A percentile compares a stretch with the other conserved stretches of the same genome.
Conservation (phyloP, 106 monocot genomes). For the Amphibolis antarctica region DNA sequence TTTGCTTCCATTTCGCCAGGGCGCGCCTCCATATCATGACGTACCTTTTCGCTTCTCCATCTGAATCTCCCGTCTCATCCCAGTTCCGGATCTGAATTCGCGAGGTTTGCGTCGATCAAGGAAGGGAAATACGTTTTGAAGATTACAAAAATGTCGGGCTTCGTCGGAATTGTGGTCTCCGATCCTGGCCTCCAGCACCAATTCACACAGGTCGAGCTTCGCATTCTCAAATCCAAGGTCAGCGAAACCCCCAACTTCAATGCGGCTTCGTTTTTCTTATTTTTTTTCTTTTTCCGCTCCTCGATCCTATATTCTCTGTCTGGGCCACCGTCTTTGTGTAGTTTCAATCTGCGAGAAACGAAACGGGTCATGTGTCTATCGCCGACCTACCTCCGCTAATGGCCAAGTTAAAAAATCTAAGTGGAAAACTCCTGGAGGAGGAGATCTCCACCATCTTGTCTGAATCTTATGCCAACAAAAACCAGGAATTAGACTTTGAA, state of each 20-base stretch:
- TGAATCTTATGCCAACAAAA: constrained; percentile 42
- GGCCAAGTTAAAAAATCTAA: constrained; percentile 55
- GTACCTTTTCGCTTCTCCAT: neutral
- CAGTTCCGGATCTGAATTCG: neutral
- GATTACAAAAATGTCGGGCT: constrained; percentile 48
- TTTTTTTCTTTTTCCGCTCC: neutral
- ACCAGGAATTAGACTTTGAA: constrained; percentile 69
- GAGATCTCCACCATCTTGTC: constrained; percentile 41
- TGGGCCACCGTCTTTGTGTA: constrained; percentile 5
- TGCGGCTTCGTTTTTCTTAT: neutral
- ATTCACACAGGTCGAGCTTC: constrained; percentile 86
- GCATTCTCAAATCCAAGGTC: constrained; percentile 66
- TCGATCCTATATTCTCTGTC: neutral
- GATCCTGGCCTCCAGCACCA: constrained; percentile 85
- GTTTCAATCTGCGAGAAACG: constrained; percentile 34
- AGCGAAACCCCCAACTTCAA: constrained; percentile 5
- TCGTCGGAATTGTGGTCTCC: constrained; percentile 63
- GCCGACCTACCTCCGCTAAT: constrained; percentile 43
- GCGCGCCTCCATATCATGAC: neutral
- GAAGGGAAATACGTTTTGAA: neutral
- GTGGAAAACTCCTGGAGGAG: constrained; percentile 37
- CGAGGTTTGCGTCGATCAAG: neutral
- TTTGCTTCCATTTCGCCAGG: neutral
- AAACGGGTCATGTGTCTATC: constrained; percentile 30
- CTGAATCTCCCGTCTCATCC: neutral